These are phyloP conservation scores for Alternaria longipes DNA, from an alignment of 2,329 filamentous ascomycete genomes.

Conservation along the genomic window DNA sequence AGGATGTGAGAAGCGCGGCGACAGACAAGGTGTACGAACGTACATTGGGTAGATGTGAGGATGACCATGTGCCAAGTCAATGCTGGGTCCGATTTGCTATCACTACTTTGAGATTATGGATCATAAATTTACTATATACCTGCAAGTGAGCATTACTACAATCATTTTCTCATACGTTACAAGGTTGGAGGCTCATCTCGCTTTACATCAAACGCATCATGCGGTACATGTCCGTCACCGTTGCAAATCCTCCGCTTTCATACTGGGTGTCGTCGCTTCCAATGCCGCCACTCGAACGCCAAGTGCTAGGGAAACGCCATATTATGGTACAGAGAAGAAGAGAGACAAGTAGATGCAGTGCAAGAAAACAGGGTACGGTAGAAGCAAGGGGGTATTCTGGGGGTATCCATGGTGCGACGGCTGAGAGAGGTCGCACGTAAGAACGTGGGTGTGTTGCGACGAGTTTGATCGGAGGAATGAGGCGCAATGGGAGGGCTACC, in stretches of 20 bases:
- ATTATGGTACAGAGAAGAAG: constrained; percentile 21
- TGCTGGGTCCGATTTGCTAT: neutral
- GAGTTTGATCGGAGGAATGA: neutral
- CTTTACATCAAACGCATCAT: neutral
- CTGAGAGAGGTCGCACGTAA: neutral
- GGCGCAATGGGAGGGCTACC: neutral
- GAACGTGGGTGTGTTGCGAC: neutral
- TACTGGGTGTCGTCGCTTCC: neutral
- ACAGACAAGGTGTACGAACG: too few species aligned
- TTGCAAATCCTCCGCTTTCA: neutral
- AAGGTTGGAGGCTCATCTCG: neutral
- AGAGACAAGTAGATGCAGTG: neutral
- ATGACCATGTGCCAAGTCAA: too few species aligned
- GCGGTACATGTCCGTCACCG: neutral
- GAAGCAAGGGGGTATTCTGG: constrained; percentile 1
- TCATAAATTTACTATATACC: constrained; percentile 2
- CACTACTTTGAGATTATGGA: neutral
- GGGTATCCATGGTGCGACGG: constrained; percentile 13
- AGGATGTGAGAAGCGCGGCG: too few species aligned
- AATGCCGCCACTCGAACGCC: constrained; percentile 16
- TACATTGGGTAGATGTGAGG: too few species aligned
- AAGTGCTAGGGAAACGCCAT: constrained; percentile 8
- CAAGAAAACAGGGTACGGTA: neutral
- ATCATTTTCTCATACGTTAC: neutral
- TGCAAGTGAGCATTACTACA: too few species aligned